A percentile compares a stretch with the other conserved stretches of the same genome.
Conservation (phyloP, 805 yeast species). For the Hanseniaspora thailandica region DNA sequence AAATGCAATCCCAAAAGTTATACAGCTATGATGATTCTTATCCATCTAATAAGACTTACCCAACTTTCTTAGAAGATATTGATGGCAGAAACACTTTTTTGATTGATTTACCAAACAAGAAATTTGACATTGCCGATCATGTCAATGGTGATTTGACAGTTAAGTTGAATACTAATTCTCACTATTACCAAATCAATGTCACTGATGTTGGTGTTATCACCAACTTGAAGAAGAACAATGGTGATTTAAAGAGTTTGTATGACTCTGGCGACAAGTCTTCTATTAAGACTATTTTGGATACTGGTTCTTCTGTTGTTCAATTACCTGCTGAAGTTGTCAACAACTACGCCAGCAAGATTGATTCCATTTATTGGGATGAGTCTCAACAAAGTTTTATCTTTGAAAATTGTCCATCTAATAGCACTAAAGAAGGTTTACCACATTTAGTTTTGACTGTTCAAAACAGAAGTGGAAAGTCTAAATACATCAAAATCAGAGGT, state of each 20-base stretch:
- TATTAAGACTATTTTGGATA: neutral
- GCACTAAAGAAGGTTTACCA: neutral
- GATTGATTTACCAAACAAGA: neutral
- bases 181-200: conserved; percentile 3
- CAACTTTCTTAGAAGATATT: neutral
- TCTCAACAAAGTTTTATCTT: conserved; percentile 1
- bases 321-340: conserved; percentile 1
- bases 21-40: conserved; percentile 3
- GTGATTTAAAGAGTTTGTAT: neutral
- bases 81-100: neutral
- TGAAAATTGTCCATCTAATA: neutral
- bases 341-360: neutral
- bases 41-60: neutral
- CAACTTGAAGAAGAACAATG: neutral
- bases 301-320: conserved; percentile 4
- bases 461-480: neutral
- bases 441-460: neutral
- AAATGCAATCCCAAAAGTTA: conserved; percentile 3
- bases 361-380: conserved; percentile 1
- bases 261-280: no score
- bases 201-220: neutral
- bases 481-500: conserved; percentile 3
- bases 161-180: conserved; percentile 1
- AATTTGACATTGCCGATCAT: neutral
- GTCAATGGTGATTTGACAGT: conserved; percentile 1